Percentiles rank a stretch among this genome's conserved stretches.
These are phyloP conservation scores for Dinochytrium kinnereticum DNA, from an alignment of 371 early-diverging fungal species.

Conservation along the genomic window DNA sequence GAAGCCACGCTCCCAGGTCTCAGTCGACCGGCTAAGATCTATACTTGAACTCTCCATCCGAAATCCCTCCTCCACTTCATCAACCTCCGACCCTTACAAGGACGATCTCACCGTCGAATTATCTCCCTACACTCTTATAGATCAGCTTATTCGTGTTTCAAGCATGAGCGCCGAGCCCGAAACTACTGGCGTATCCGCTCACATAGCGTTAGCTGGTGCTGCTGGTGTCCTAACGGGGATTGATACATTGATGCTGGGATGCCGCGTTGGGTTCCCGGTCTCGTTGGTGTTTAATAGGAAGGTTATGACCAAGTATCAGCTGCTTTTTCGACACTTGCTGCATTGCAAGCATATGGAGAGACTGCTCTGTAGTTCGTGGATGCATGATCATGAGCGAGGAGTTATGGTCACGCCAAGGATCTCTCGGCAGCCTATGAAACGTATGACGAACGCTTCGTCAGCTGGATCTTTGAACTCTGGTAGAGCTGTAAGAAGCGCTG, in stretches of 20 bases:
- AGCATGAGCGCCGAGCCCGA: slow-evolving; percentile 17
- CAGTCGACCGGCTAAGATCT: slow-evolving; percentile 75
- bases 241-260: slow-evolving; percentile 77
- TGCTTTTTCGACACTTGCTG: slow-evolving; percentile 87
- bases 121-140: slow-evolving; percentile 65
- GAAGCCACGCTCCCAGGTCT: slow-evolving; percentile 70
- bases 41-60: slow-evolving; percentile 87
- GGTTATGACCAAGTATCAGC: slow-evolving; percentile 86
- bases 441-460: neutral
- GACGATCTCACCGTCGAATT: slow-evolving; percentile 82
- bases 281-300: slow-evolving; percentile 85
- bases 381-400: slow-evolving; percentile 23
- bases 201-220: slow-evolving; percentile 5
- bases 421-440: too few species aligned
- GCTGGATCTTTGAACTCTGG: neutral
- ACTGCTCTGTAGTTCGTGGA: slow-evolving; percentile 75
- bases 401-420: too few species aligned
- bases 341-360: slow-evolving; percentile 86
- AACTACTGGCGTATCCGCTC: slow-evolving; percentile 6
- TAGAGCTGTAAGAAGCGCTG: neutral
- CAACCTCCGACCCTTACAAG: slow-evolving; percentile 81
- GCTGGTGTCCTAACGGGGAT: slow-evolving; percentile 56
- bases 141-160: slow-evolving; percentile 64
- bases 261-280: slow-evolving; percentile 82
- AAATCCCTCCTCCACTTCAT: slow-evolving; percentile 77